A percentile compares a stretch with the other conserved stretches of the same genome.
Evolutionary conservation across 225 moss, liverwort and hornwort genomes (phyloP).

Genomic region (Anthoceros angustus): DNA sequence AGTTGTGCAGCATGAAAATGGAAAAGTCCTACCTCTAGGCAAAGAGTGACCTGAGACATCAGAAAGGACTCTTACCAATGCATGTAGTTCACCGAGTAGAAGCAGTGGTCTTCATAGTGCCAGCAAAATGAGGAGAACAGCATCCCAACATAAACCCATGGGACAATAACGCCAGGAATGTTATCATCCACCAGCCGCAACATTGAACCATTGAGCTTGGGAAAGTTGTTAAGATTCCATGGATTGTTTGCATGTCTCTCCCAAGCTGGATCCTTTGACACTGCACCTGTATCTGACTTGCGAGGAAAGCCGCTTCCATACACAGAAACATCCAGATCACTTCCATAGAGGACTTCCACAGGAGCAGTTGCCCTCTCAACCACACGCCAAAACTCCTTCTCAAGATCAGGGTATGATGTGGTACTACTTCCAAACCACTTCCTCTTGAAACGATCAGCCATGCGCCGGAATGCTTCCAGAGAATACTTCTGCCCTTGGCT

Average conservation of each 20-base stretch:
- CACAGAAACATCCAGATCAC: constrained; percentile 74
- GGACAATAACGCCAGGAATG: constrained; percentile 92
- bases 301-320: constrained; percentile 96
- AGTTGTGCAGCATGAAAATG: neutral
- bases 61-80: constrained; percentile 34
- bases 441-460: constrained; percentile 89
- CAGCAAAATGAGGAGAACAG: constrained; percentile 93
- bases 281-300: constrained; percentile 50
- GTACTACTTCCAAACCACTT: constrained; percentile 63
- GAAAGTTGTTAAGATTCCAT: constrained; percentile 98
- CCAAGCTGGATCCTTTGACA: constrained; percentile 52
- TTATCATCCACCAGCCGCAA: constrained; percentile 90
- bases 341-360: constrained; percentile 91
- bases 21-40: neutral
- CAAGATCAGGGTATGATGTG: constrained; percentile 47
- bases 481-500: constrained; percentile 86
- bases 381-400: constrained; percentile 88
- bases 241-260: constrained; percentile 43
- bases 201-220: constrained; percentile 88
- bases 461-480: constrained; percentile 84
- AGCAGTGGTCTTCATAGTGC: constrained; percentile 97
- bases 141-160: constrained; percentile 98
- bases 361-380: constrained; percentile 85
- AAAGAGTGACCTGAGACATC: neutral
- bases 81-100: constrained; percentile 89